These are phyloP conservation scores for Podaxis pistillaris DNA, from an alignment of 768 basidiomycete genomes.

Conservation along the genomic window DNA sequence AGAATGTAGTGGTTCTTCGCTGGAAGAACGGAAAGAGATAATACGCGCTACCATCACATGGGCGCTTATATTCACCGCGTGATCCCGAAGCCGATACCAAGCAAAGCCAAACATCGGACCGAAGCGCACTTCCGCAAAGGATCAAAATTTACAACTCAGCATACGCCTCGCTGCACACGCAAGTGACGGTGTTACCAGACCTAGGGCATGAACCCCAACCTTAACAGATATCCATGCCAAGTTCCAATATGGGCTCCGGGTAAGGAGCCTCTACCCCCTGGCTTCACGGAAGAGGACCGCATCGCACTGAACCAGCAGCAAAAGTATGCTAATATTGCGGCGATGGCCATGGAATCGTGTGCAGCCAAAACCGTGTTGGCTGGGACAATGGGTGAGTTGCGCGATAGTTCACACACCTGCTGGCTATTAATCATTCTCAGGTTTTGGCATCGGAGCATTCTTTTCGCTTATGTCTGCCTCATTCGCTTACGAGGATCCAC, in stretches of 20 bases:
- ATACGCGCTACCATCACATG: no score
- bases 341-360: slow-evolving; percentile 81
- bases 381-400: slow-evolving; percentile 75
- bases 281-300: slow-evolving; percentile 79
- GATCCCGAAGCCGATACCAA: background rate
- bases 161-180: background rate
- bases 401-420: background rate
- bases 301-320: slow-evolving; percentile 62
- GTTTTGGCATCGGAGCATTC: slow-evolving; percentile 91
- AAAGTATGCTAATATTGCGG: slow-evolving; percentile 75
- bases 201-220: slow-evolving; percentile 28
- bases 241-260: slow-evolving; percentile 83
- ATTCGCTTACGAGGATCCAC: slow-evolving; percentile 93
- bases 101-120: slow-evolving; percentile 7
- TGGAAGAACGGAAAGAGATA: background rate
- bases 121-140: background rate
- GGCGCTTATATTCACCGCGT: no score
- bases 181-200: slow-evolving; percentile 1
- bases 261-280: slow-evolving; percentile 85
- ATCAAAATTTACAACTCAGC: slow-evolving; percentile 8
- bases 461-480: slow-evolving; percentile 96
- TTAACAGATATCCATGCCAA: slow-evolving; percentile 40
- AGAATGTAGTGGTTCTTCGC: background rate
- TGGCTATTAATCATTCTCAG: slow-evolving; percentile 36
- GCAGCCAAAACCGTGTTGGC: slow-evolving; percentile 78